Evolutionary conservation across 2,329 filamentous ascomycete genomes (phyloP).

Genomic region (Lecanicillium sp.): DNA sequence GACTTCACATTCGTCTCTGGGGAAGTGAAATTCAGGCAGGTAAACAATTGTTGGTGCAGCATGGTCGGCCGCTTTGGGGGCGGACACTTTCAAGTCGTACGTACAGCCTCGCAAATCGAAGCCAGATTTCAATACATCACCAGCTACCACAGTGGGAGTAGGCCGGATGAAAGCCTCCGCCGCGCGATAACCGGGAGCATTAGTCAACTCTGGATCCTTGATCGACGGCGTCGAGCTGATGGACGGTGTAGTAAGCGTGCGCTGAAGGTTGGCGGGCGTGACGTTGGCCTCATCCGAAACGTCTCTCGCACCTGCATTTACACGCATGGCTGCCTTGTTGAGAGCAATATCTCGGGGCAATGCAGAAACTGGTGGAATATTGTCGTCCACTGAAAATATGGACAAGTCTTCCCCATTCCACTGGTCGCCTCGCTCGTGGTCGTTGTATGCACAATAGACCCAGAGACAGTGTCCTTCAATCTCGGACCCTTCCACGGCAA

Average conservation of each 20-base stretch:
- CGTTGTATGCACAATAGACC: constrained; percentile 78
- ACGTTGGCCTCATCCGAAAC: constrained; percentile 49
- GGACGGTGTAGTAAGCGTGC: constrained; percentile 58
- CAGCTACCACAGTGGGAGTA: constrained; percentile 66
- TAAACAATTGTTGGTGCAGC: constrained; percentile 72
- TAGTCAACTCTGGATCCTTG: constrained; percentile 49
- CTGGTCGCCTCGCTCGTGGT: constrained; percentile 80
- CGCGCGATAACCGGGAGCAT: constrained; percentile 68
- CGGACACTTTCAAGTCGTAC: constrained; percentile 65
- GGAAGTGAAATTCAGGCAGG: constrained; percentile 89
- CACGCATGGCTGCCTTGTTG: constrained; percentile 37
- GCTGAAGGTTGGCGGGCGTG: constrained; percentile 67
- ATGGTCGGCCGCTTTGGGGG: constrained; percentile 48
- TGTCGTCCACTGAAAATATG: constrained; percentile 80
- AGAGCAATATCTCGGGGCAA: constrained; percentile 32
- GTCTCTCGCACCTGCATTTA: constrained; percentile 29
- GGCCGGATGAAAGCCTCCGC: constrained; percentile 91
- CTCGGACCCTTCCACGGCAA: constrained; percentile 73
- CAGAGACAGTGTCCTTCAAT: constrained; percentile 85
- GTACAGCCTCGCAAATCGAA: constrained; percentile 77
- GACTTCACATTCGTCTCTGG: constrained; percentile 61
- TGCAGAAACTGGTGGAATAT: constrained; percentile 44
- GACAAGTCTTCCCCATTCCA: constrained; percentile 98
- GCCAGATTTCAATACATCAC: constrained; percentile 59
- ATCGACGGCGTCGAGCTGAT: constrained; percentile 51